phyloP scores from a whole-genome alignment of 1,284 basidiomycete genomes.

The Anthracocystis walkeri region DNA sequence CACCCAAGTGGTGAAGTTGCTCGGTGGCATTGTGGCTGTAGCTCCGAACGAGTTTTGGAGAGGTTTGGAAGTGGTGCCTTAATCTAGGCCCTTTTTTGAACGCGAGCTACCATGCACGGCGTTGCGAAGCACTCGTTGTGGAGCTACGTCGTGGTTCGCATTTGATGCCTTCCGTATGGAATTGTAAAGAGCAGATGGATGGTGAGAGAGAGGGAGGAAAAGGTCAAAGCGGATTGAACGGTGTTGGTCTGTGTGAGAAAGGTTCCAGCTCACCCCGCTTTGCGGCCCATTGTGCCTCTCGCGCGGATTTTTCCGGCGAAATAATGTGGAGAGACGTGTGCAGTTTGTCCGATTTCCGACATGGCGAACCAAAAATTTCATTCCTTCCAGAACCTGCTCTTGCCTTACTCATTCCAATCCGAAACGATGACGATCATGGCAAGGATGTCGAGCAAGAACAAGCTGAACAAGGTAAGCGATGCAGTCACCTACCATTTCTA shows the following conservation, averaged over 20 bases:
- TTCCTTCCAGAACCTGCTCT: neutral
- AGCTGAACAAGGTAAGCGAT: slow-evolving; percentile 21
- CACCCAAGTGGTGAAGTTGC: slow-evolving; percentile 27
- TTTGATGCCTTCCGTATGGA: too few species aligned
- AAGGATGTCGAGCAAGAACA: slow-evolving; percentile 30
- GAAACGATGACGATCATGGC: neutral
- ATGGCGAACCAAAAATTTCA: slow-evolving; percentile 9
- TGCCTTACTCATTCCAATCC: neutral
- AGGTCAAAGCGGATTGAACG: neutral
- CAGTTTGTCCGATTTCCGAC: slow-evolving; percentile 22
- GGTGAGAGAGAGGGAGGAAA: neutral
- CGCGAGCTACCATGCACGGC: slow-evolving; percentile 16
- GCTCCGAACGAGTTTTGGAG: neutral
- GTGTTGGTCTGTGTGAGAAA: slow-evolving; percentile 33
- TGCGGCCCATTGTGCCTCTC: slow-evolving; percentile 14
- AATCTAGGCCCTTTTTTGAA: slow-evolving; percentile 7
- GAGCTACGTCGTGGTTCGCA: neutral
- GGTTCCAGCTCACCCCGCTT: slow-evolving; percentile 35
- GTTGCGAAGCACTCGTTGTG: neutral
- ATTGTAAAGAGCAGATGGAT: neutral
- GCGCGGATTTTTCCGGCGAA: slow-evolving; percentile 22
- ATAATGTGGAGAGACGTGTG: slow-evolving; percentile 23
- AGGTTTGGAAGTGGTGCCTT: slow-evolving; percentile 8
- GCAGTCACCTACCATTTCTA: too few species aligned
- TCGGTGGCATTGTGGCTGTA: slow-evolving; percentile 20